Base-by-base conservation (phyloP, 441 rosid genomes). In the Gossypium gossypioides region DNA sequence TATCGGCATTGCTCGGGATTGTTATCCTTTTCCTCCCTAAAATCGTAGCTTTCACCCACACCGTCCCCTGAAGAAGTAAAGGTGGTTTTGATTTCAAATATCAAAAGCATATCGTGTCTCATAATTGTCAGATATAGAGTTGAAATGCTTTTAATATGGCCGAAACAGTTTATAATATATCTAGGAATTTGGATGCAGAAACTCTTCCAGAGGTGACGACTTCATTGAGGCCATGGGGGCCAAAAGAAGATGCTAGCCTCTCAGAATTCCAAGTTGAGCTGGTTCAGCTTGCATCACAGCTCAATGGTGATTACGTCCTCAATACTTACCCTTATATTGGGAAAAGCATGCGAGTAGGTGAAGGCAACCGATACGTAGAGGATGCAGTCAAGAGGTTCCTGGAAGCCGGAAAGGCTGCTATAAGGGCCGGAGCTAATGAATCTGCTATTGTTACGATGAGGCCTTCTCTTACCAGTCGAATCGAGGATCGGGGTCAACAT, bases 201-300 rank as follows among this genome's bases (percentile, higher is more conserved):
- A 86, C 88, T 12, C 85, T 93, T 77, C 88, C 96, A 0, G 89
- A 84, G 77, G 93, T 90, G 71, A 77, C 21, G 18, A 48, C 19
- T 56, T 74, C 87, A 24, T 74, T 91, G 68, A 86, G 96, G 82
- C 89, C 92, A 67, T 60, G 86, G 80, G 92, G 96, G 52, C 92
- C 98, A 4, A 88, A 68, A 72, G 96, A 89, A 78, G 92, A 89
- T 74, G 58, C 81, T 2, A 80, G 80, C 60, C 90, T 90, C 37
- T 87, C 98, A 0, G 98, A 93, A 72, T 93, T 93, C 72, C 98
- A 93, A 75, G 88, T 89, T 42, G 98, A 93, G 77, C 72, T 91
- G 75, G 87, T 93, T 84, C 98, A 93, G 74, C 97, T 93, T 12
- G 97, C 98, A 0, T 89, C 97, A 8, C 98, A 93, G 75, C 93